Base-by-base conservation (phyloP, 2,329 filamentous ascomycete species). In the Xylariaceae sp. region DNA sequence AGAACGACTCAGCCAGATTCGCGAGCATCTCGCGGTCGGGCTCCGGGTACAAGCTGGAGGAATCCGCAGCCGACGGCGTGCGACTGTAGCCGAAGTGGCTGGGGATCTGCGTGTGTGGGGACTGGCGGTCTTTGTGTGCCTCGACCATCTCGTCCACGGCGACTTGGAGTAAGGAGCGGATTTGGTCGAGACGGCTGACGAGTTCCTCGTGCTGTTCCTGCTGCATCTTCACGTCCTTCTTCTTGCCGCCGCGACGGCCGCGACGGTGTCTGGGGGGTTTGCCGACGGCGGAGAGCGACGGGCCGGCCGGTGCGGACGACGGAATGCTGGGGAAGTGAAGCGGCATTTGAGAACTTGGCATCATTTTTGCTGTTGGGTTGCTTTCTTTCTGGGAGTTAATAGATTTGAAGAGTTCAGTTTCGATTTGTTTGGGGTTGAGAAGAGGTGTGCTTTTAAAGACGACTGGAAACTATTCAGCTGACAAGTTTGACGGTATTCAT, bases 181-280 rank as follows among this genome's bases (percentile, higher is more conserved):
- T 59, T 9, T 48, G 8, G 37, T 59, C 57, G 13, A 59, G 52
- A 5, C 48, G 52, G 6, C 48, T 23, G 45, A 55, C 17, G 6
- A 59, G 34, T 35, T 53, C 57, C 1, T 51, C n/a, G 17, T 59
- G 51, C 15, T 51, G 42, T 7, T 6, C n/a, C 56, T 54, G 9
- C 17, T 58, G 56, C 30, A 53, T 48, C 30, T 53, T 42, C 13
- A n/a, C 18, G 10, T 49, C 42, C 44, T 42, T 54, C 30, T 54
- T 49, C 6, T 53, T 42, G 13, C 45, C 44, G 30, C 30, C 18
- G 5, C 51, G 51, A 35, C 51, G 51, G 2, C 51, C 34, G 39
- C 50, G 56, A 23, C 10, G 57, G 53, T 35, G 37, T 9, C 48
- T 34, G 23, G 42, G 35, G 11, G 49, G 50, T 10, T 56, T 48